Base-by-base conservation (phyloP, 2,329 filamentous ascomycete genomes). In the Aspergillus terreus region DNA sequence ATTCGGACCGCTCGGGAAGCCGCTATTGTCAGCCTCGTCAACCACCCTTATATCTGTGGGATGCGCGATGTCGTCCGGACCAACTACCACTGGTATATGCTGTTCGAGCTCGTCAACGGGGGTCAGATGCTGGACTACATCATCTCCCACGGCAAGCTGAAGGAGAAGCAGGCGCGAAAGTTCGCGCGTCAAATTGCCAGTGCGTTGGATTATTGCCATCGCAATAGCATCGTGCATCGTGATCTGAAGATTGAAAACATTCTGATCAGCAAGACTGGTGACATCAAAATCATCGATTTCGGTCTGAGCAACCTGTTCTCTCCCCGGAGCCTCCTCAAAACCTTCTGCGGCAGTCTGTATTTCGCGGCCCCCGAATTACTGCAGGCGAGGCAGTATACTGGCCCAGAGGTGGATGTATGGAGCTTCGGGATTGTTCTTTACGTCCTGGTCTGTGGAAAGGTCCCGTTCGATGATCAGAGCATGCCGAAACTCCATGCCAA, bases 71-170 rank as follows among this genome's bases (percentile, higher is more conserved):
- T 96, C 23, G 88, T 97, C 51, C 87, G 92, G 52, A 97, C 94
- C 46, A 92, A 94, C 65, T 94, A 96, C 70, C 94, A 99, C 73
- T 99, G 94, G 94, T 99, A 99, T 74, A 99, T 99, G 94, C 84
- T 99, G 47, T 99, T 96, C 67, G 94, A 99, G 75, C 96, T 94
- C 71, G 94, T 99, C 72, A 96, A 99, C 67, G 94, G 94, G 44
- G 94, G 94, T 15, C 94, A 99, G 75, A 97, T 99, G 94, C 84
- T 99, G 55, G 94, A 99, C 76, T 99, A 97, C 74, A 99, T 99
- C 71, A 99, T 99, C 68, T 96, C 92, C 3, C 94, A 99, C 66
- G 94, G 92, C 52, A 89, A 95, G 65, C 78, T 99, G 57, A 97
- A 97, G 78, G 94, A 99, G 76, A 97, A 97, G 74, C 92, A 96